Percentiles rank a stretch among this genome's conserved stretches.
Evolutionary conservation across 179 eudicot species (phyloP).

Genomic region (Silene noctiflora): DNA sequence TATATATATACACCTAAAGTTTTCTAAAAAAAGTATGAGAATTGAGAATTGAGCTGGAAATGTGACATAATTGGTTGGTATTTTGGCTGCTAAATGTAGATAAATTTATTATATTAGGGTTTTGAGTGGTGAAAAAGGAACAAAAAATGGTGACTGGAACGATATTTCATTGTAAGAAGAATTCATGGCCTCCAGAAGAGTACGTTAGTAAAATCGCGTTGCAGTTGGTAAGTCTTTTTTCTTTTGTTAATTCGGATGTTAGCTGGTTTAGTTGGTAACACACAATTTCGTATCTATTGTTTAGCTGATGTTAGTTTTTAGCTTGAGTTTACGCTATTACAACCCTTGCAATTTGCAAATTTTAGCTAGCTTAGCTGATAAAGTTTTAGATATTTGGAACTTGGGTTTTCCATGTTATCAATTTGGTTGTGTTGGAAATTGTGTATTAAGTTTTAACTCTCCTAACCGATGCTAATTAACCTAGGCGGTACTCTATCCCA

Average conservation of each 20-base stretch:
- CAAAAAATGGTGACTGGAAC: conserved; percentile 62
- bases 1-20: not conserved
- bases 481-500: not conserved
- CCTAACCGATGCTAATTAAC: not conserved
- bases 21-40: not conserved
- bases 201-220: conserved; percentile 62
- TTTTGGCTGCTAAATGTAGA: conserved; percentile 1
- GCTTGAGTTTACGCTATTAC: not conserved
- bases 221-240: conserved; percentile 54
- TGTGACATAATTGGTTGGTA: not conserved
- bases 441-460: not conserved
- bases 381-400: not conserved
- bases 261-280: not conserved
- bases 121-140: conserved; percentile 3
- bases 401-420: not conserved
- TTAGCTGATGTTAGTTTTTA: not conserved
- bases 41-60: not conserved
- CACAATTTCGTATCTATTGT: no score
- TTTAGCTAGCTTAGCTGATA: not conserved
- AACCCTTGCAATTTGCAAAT: not conserved
- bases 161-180: conserved; percentile 69
- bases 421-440: not conserved
- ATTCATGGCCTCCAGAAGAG: conserved; percentile 93
- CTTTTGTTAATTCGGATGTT: not conserved
- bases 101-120: conserved; percentile 8